Evolutionary conservation across 1,284 basidiomycete species (phyloP).

Genomic region (Austroboletus niveus): DNA sequence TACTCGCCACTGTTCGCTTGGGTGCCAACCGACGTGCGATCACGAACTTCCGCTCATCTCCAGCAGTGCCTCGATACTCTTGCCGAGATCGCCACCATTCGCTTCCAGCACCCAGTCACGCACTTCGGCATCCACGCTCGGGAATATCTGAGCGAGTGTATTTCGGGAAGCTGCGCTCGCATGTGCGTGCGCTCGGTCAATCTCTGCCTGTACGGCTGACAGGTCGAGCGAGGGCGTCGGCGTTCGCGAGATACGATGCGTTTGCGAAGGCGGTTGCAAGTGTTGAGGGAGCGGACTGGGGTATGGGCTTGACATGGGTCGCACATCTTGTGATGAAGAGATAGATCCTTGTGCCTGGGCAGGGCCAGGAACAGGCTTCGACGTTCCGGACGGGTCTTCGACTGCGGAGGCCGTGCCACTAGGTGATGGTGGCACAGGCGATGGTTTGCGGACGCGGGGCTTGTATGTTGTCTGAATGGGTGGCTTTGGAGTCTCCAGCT

Average conservation of each 20-base stretch:
- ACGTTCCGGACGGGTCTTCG: constrained; percentile 47
- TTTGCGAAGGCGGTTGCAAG: constrained; percentile 40
- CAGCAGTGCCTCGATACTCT: constrained; percentile 82
- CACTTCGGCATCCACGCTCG: constrained; percentile 74
- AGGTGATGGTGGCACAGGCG: constrained; percentile 33
- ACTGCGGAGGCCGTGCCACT: constrained; percentile 16
- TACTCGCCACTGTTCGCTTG: too few relatives aligned
- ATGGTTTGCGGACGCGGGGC: constrained; percentile 59
- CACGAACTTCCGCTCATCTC: constrained; percentile 64
- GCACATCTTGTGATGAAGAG: constrained; percentile 34
- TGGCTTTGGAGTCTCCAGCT: constrained; percentile 20
- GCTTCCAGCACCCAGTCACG: constrained; percentile 85
- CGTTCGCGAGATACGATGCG: constrained; percentile 55
- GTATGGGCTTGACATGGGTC: constrained; percentile 14
- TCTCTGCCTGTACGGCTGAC: constrained; percentile 71
- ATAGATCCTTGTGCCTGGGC: constrained; percentile 42
- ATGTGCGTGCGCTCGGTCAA: constrained; percentile 71
- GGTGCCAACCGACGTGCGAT: background rate
- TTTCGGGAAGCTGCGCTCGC: constrained; percentile 63
- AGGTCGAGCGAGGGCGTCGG: constrained; percentile 71
- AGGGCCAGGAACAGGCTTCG: constrained; percentile 36
- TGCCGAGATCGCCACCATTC: constrained; percentile 84
- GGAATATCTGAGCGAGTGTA: constrained; percentile 87
- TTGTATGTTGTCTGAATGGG: constrained; percentile 72
- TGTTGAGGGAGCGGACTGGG: constrained; percentile 37